Evolutionary conservation across 2,329 filamentous ascomycete species (phyloP).

Genomic region (Tolypocladium tropicale): DNA sequence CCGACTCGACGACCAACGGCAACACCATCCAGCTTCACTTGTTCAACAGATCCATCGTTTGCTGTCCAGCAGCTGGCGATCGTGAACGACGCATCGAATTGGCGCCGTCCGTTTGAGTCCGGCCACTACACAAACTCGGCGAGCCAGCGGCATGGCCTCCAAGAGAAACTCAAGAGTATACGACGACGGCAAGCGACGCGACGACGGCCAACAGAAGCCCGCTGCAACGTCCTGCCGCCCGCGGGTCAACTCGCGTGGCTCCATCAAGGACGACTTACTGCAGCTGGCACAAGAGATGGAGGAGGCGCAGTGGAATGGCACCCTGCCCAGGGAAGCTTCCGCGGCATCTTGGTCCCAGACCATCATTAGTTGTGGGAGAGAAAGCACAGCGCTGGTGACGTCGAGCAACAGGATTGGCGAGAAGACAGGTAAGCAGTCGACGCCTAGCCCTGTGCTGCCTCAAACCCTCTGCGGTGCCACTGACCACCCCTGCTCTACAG

Average conservation of each 20-base stretch:
- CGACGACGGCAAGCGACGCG: constrained; percentile 8
- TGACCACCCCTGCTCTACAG: background rate
- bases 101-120: background rate
- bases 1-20: background rate
- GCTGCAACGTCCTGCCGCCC: constrained; percentile 14
- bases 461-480: background rate
- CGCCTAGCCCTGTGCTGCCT: background rate
- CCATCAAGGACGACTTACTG: constrained; percentile 15
- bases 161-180: constrained; percentile 13
- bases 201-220: constrained; percentile 5
- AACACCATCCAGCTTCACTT: background rate
- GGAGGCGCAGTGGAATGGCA: constrained; percentile 9
- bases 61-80: background rate
- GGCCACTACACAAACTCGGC: background rate
- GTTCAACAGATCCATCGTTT: background rate
- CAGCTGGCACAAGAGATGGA: constrained; percentile 12
- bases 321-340: constrained; percentile 8
- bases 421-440: background rate
- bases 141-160: constrained; percentile 8
- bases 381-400: background rate
- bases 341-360: constrained; percentile 10
- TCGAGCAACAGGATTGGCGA: background rate
- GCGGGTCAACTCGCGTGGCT: constrained; percentile 18
- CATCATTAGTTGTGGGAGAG: background rate
- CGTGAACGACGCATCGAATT: background rate